Evolutionary conservation across 1,139 yeast species (phyloP), one percentile per base, ranked within the genome.

Genomic region (Hansenula sp.): DNA sequence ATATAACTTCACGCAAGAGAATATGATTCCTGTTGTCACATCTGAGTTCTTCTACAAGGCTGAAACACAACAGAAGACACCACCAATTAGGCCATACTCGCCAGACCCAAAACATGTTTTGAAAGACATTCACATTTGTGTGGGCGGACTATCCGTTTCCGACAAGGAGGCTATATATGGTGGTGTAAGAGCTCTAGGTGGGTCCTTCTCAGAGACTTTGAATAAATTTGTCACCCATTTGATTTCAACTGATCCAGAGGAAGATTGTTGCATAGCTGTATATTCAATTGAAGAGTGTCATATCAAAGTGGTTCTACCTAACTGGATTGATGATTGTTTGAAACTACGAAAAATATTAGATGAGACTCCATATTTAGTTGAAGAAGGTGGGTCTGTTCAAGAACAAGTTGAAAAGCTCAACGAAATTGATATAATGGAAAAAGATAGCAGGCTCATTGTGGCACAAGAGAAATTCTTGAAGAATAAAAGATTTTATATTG

Each of bases 141-240:
- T 81, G 18, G 79, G 86, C 15, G 76, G 77, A 37, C 64, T 85
- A 33, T 71, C 83, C 0, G 62, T 61, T 1, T 81, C 81, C 9
- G 93, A 84, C 53, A 72, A 74, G 41, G 91, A 83, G 46, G 79
- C 76, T 12, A 73, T 84, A 17, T 77, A 79, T 51, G 86, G 80
- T 4, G 88, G 84, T 0, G 81, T 85, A 0, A 63, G 76, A 29
- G 84, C 87, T 0, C 72, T 86, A 52, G 97, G 96, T 1, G 97
- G 96, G 1, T 77, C 75, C 40, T 82, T 71, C 57, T 66, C 79
- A 44, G 84, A 82, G 45, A 71, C 74, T n/a, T 63, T 90, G 31
- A 80, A 88, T 10, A 74, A 76, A 43, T 75, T 75, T 49, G 86
- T 95, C 1, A 88, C 97, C 0, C 97, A 91, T 68, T 71, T 89